These are phyloP conservation scores for Halophytophthora batemanensis DNA, from an alignment of 352 stramenopile species.

Conservation along the genomic window DNA sequence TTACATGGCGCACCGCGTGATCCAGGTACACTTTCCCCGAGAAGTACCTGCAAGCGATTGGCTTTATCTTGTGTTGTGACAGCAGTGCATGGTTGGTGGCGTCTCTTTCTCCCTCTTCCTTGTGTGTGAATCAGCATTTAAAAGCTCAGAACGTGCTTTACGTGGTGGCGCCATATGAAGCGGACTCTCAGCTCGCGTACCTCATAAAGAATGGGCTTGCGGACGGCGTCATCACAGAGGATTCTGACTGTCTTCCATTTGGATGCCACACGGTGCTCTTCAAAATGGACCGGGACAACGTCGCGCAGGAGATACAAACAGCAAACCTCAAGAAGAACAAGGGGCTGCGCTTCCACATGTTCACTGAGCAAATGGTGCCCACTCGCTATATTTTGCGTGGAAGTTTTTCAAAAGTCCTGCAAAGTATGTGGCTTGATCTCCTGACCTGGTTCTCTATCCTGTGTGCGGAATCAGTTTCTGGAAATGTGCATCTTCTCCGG, in stretches of 20 bases:
- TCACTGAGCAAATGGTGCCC: slow-evolving; percentile 81
- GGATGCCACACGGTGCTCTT: slow-evolving; percentile 92
- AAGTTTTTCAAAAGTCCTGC: too few species aligned
- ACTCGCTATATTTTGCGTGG: background rate
- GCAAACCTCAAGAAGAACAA: slow-evolving; percentile 74
- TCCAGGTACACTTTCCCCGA: slow-evolving; percentile 45
- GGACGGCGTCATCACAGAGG: slow-evolving; percentile 95
- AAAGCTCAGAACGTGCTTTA: slow-evolving; percentile 77
- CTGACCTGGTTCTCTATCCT: background rate
- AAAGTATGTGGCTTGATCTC: too few species aligned
- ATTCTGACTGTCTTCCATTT: slow-evolving; percentile 94
- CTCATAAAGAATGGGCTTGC: slow-evolving; percentile 76
- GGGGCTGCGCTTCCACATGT: slow-evolving; percentile 70
- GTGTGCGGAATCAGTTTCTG: slow-evolving; percentile 47
- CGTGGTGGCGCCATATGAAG: slow-evolving; percentile 97
- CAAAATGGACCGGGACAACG: slow-evolving; percentile 92
- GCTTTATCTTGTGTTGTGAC: background rate
- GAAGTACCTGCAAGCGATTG: background rate
- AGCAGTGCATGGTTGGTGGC: background rate
- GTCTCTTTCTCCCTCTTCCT: background rate
- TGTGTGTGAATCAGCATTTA: slow-evolving; percentile 28
- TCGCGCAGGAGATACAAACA: slow-evolving; percentile 83
- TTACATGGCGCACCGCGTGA: slow-evolving; percentile 78
- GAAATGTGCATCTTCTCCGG: slow-evolving; percentile 92
- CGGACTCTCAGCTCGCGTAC: slow-evolving; percentile 95